Percentiles rank a stretch among this genome's conserved stretches.
These are phyloP conservation scores for Erodium moschatum DNA, from an alignment of 441 rosid genomes.

Conservation along the genomic window DNA sequence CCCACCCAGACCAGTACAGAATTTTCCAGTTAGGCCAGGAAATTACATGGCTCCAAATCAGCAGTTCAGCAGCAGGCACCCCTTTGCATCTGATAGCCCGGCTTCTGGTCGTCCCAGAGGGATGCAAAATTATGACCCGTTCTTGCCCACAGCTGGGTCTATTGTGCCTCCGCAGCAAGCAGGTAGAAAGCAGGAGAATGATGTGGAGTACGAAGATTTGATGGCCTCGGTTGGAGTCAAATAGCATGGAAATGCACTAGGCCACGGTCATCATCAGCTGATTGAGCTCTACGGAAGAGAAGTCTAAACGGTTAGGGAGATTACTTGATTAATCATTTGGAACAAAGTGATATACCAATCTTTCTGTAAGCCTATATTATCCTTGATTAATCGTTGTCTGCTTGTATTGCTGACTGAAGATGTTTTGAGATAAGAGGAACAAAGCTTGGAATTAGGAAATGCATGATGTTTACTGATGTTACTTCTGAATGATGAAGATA, in stretches of 20 bases:
- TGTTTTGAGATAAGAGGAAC: not conserved
- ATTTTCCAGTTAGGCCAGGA: constrained; percentile 29
- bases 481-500: no score
- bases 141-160: constrained; percentile 55
- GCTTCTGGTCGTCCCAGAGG: constrained; percentile 19
- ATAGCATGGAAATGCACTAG: constrained; percentile 7
- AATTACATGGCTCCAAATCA: constrained; percentile 29
- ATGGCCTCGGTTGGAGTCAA: constrained; percentile 47
- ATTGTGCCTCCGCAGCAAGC: constrained; percentile 35
- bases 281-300: not conserved
- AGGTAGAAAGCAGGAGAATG: constrained; percentile 36
- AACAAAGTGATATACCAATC: not conserved
- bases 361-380: not conserved
- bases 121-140: constrained; percentile 76
- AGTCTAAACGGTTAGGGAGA: not conserved
- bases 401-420: not conserved
- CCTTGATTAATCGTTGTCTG: not conserved
- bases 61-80: constrained; percentile 20
- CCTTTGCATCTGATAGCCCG: not conserved
- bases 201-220: constrained; percentile 51
- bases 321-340: not conserved
- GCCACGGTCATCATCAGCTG: not conserved
- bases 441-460: not conserved
- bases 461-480: no score
- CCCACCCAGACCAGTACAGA: constrained; percentile 45